These are phyloP conservation scores for Fusarium solani-melongenae DNA, from an alignment of 2,329 filamentous ascomycete species.

Conservation along the genomic window DNA sequence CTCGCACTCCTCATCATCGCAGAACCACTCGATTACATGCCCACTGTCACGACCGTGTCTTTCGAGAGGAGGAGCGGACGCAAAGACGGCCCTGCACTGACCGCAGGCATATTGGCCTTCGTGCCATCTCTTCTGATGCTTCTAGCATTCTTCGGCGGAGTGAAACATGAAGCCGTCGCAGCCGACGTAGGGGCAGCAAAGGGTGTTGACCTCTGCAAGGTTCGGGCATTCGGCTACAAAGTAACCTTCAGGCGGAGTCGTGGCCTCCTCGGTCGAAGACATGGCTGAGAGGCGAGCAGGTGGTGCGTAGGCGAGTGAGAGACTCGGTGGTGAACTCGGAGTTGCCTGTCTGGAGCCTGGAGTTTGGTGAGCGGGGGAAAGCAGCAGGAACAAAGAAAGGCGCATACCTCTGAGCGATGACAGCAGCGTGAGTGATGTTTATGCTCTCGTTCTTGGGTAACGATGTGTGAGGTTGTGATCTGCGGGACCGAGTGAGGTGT, in stretches of 20 bases:
- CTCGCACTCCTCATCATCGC: slow-evolving; percentile 8
- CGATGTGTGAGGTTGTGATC: not conserved
- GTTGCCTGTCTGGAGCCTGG: not conserved
- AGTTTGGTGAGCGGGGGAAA: not conserved
- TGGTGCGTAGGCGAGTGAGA: not conserved
- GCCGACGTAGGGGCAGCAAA: slow-evolving; percentile 37
- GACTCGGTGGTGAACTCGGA: not conserved
- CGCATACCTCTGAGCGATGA: not conserved
- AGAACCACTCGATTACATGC: slow-evolving; percentile 24
- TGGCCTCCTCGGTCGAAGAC: not conserved
- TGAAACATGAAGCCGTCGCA: slow-evolving; percentile 43
- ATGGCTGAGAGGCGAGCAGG: not conserved
- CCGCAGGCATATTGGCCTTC: slow-evolving; percentile 33
- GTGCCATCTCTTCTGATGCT: slow-evolving; percentile 42
- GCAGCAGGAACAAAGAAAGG: not conserved
- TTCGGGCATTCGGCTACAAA: slow-evolving; percentile 20
- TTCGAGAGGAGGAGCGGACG: slow-evolving; percentile 32
- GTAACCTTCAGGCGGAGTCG: slow-evolving; percentile 23
- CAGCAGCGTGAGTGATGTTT: not conserved
- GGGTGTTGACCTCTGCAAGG: slow-evolving; percentile 12
- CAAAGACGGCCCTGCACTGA: slow-evolving; percentile 36
- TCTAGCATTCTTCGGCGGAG: slow-evolving; percentile 32
- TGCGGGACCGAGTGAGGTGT: not conserved
- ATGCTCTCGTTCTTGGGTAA: not conserved
- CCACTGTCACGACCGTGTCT: slow-evolving; percentile 27